These are phyloP conservation scores for Andrographis paniculata DNA, from an alignment of 305 asterid genomes.

Conservation along the genomic window DNA sequence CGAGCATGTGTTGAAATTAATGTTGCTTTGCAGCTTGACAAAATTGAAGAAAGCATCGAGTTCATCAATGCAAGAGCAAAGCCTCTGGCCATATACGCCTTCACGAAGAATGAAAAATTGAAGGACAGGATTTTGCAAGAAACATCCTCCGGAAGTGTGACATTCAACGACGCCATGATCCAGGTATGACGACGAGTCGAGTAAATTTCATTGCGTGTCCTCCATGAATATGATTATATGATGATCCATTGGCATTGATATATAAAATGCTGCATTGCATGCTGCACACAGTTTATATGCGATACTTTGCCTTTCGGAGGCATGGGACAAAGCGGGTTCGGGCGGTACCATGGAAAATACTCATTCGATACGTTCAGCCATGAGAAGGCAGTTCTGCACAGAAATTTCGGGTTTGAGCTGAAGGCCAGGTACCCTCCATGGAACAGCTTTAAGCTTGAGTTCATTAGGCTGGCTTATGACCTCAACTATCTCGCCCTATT, in stretches of 20 bases:
- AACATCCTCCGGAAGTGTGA: constrained; percentile 80
- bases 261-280: no score
- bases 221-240: no score
- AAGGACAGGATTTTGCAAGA: constrained; percentile 50
- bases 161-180: constrained; percentile 74
- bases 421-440: constrained; percentile 94
- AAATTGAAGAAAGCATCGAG: constrained; percentile 77
- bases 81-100: constrained; percentile 80
- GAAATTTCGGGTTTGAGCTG: constrained; percentile 52
- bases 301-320: constrained; percentile 89
- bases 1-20: background rate
- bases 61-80: constrained; percentile 59
- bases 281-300: constrained; percentile 46
- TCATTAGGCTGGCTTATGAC: constrained; percentile 55
- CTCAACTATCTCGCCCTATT: constrained; percentile 43
- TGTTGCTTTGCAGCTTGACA: constrained; percentile 42
- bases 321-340: constrained; percentile 78
- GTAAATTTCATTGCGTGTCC: background rate
- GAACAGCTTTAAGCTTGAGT: constrained; percentile 70
- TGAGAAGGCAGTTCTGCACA: constrained; percentile 68
- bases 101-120: constrained; percentile 51
- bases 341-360: constrained; percentile 90
- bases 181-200: constrained; percentile 35
- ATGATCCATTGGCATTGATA: no score
- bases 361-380: constrained; percentile 90